These are phyloP conservation scores for Coemansia asiatica DNA, from an alignment of 192 early-diverging fungal genomes.

Conservation along the genomic window DNA sequence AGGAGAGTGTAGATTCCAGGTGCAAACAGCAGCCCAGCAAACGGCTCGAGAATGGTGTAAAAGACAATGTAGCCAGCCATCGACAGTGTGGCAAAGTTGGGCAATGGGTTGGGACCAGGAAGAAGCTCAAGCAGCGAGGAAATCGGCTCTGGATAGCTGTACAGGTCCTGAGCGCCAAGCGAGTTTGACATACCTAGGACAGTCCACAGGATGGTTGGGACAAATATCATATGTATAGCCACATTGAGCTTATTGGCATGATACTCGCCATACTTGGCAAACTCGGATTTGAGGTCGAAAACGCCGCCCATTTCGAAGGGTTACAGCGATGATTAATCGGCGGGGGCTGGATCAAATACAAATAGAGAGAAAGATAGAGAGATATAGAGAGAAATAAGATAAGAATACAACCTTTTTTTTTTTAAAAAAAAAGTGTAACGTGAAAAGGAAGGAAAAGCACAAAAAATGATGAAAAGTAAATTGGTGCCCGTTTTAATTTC, in stretches of 20 bases:
- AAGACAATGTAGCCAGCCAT: slow-evolving; percentile 67
- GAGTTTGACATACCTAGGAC: slow-evolving; percentile 61
- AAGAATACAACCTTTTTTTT: neutral
- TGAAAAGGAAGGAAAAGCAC: no score
- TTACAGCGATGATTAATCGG: neutral
- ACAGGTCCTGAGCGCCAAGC: slow-evolving; percentile 41
- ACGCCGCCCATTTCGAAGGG: slow-evolving; percentile 41
- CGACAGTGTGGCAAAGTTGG: slow-evolving; percentile 60
- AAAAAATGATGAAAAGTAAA: no score
- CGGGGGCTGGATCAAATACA: neutral
- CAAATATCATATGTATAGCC: slow-evolving; percentile 82
- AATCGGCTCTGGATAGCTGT: slow-evolving; percentile 42
- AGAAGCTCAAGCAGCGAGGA: slow-evolving; percentile 38
- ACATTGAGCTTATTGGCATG: slow-evolving; percentile 79
- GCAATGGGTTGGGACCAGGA: slow-evolving; percentile 32
- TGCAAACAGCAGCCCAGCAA: slow-evolving; percentile 54
- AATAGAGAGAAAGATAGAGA: neutral
- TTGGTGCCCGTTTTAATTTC: no score
- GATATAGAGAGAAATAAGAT: no score
- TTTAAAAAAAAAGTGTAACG: no score
- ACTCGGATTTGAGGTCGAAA: slow-evolving; percentile 79
- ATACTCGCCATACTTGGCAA: slow-evolving; percentile 79
- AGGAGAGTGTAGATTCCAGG: slow-evolving; percentile 66
- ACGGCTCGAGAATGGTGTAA: slow-evolving; percentile 73
- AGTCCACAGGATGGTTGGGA: slow-evolving; percentile 88